Evolutionary conservation across 2,329 filamentous ascomycete genomes (phyloP).

Genomic region (Venturia asperata): DNA sequence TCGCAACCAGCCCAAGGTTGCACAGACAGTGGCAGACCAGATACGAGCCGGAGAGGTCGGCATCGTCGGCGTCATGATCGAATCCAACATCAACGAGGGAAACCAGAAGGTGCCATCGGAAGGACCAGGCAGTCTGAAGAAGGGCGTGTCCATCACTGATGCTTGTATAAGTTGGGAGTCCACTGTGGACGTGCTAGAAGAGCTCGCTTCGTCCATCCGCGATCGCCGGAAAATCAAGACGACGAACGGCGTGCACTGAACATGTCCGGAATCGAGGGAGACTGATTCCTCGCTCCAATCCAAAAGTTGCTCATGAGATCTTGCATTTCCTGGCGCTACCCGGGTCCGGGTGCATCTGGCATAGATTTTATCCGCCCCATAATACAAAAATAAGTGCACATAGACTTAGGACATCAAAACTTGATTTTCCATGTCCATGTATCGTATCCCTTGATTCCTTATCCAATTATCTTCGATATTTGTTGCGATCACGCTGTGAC

Average conservation of each 20-base stretch:
- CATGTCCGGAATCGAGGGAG: background rate
- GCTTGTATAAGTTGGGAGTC: constrained; percentile 92
- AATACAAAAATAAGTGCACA: constrained; percentile 5
- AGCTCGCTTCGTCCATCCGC: constrained; percentile 77
- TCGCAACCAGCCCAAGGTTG: constrained; percentile 92
- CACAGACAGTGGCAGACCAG: constrained; percentile 73
- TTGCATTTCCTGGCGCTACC: background rate
- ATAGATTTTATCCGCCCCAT: background rate
- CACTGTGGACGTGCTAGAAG: constrained; percentile 73
- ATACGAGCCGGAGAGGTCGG: constrained; percentile 77
- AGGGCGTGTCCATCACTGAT: constrained; percentile 90
- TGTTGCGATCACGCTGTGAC: background rate
- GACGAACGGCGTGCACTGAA: constrained; percentile 14
- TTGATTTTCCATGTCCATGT: background rate
- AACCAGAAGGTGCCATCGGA: constrained; percentile 72
- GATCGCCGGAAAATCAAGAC: constrained; percentile 53
- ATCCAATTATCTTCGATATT: background rate
- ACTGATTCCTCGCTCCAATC: background rate
- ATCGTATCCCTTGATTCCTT: background rate
- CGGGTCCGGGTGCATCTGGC: background rate
- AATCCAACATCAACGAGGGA: constrained; percentile 91
- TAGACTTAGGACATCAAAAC: background rate
- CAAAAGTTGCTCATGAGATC: constrained; percentile 5
- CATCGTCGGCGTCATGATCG: constrained; percentile 97
- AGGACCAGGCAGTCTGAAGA: constrained; percentile 70